phyloP scores from a whole-genome alignment of 768 basidiomycete genomes.

The Hortiboletus flavorubellus region DNA sequence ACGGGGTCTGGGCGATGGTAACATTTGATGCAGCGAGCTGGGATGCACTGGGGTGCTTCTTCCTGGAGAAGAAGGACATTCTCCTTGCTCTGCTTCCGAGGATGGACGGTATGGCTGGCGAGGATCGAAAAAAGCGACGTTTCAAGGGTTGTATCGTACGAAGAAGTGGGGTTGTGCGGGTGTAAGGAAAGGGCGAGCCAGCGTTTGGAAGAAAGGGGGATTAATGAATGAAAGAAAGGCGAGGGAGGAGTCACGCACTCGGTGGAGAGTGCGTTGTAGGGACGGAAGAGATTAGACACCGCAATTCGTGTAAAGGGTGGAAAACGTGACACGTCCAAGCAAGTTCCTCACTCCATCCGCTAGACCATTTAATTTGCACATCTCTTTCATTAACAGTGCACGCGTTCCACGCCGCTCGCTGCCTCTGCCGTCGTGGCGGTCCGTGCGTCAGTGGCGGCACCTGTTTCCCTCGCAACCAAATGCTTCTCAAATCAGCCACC shows the following conservation, averaged over 20 bases:
- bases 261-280: conserved; percentile 12
- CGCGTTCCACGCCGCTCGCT: conserved; percentile 3
- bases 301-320: not conserved
- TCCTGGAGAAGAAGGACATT: conserved; percentile 94
- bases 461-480: conserved; percentile 13
- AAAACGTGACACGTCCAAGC: not conserved
- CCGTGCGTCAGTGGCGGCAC: conserved; percentile 2
- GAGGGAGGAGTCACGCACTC: not conserved
- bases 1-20: conserved; percentile 59
- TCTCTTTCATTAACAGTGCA: conserved; percentile 5
- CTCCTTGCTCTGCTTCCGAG: conserved; percentile 58
- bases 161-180: conserved; percentile 3
- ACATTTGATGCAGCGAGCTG: conserved; percentile 45
- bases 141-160: conserved; percentile 5
- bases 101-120: conserved; percentile 66
- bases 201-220: conserved; percentile 18
- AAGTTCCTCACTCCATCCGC: not conserved
- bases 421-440: conserved; percentile 8
- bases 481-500: not conserved
- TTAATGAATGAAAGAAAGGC: conserved; percentile 7
- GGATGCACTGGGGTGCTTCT: conserved; percentile 62
- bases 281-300: conserved; percentile 14
- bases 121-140: conserved; percentile 16
- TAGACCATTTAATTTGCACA: not conserved
- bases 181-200: conserved; percentile 21